These are phyloP conservation scores for Bonia amplexicaulis DNA, from an alignment of 176 grass and related monocot species.

Conservation along the genomic window DNA sequence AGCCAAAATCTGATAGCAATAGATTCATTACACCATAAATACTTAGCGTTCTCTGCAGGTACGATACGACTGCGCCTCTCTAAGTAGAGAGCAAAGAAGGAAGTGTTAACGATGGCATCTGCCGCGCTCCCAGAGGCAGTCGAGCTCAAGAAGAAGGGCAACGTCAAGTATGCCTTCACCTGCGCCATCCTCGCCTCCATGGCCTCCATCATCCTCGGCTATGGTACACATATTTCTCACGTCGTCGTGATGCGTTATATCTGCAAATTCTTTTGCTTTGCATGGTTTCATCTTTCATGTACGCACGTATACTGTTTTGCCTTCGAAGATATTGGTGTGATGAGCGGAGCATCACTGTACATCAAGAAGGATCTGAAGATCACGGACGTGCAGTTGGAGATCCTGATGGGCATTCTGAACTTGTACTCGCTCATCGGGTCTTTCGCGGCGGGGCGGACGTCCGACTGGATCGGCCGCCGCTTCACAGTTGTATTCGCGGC, in stretches of 20 bases:
- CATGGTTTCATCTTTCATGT: not conserved
- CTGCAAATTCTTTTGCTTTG: not conserved
- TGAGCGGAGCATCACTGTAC: constrained; percentile 51
- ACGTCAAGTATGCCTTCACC: constrained; percentile 49
- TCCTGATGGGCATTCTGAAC: constrained; percentile 53
- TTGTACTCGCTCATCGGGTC: constrained; percentile 48
- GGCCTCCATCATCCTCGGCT: constrained; percentile 77
- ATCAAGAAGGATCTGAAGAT: constrained; percentile 43
- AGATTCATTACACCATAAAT: not conserved
- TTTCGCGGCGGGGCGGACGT: constrained; percentile 38
- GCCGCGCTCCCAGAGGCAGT: constrained; percentile 31
- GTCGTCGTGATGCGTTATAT: not conserved
- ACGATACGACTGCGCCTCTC: not conserved
- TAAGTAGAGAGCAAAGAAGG: not conserved
- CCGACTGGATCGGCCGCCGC: constrained; percentile 56
- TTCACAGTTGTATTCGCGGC: constrained; percentile 45
- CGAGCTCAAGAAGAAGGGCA: constrained; percentile 42
- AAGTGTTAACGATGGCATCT: constrained; percentile 27
- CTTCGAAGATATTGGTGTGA: constrained; percentile 45
- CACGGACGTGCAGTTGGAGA: constrained; percentile 38
- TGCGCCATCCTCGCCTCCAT: constrained; percentile 86
- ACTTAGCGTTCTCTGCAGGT: not conserved
- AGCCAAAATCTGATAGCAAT: too few relatives aligned
- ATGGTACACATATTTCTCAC: constrained; percentile 21
- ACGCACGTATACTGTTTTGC: not conserved